Evolutionary conservation across 345 rosid genomes (phyloP).

Genomic region (Mercurialis annua): DNA sequence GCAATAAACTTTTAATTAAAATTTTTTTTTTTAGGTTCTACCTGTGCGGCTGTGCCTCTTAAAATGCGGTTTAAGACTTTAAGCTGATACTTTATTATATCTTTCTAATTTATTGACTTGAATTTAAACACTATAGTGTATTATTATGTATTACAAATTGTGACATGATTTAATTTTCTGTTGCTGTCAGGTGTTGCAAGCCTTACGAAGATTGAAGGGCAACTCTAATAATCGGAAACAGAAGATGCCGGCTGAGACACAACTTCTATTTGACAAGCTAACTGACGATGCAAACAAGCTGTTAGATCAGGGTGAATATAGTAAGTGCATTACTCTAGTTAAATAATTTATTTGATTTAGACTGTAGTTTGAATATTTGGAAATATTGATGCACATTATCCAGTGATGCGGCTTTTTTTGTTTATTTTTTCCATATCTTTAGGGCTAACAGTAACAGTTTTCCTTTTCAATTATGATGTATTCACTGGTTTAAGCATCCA

Average conservation of each 20-base stretch:
- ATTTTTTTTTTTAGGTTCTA: neutral
- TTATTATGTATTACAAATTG: neutral
- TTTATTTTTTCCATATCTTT: neutral
- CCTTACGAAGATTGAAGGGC: constrained; percentile 89
- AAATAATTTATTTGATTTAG: neutral
- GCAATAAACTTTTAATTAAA: neutral
- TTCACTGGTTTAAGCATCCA: constrained; percentile 18
- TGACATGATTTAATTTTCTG: constrained; percentile 11
- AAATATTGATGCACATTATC: neutral
- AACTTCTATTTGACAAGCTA: constrained; percentile 84
- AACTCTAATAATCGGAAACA: constrained; percentile 64
- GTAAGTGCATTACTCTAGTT: constrained; percentile 46
- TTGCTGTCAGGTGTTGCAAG: constrained; percentile 67
- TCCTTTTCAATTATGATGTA: constrained; percentile 3
- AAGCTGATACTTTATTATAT: neutral
- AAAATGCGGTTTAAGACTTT: neutral
- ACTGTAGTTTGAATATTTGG: neutral
- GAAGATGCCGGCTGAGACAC: constrained; percentile 79
- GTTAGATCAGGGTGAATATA: constrained; percentile 79
- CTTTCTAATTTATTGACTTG: neutral
- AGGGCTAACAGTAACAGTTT: neutral
- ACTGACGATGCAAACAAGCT: constrained; percentile 91
- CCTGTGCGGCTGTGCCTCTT: neutral
- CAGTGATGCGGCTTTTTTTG: too few species aligned
- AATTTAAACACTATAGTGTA: neutral